These are phyloP conservation scores for Fusarium pseudonygamai DNA, from an alignment of 2,329 filamentous ascomycete genomes.

Conservation along the genomic window DNA sequence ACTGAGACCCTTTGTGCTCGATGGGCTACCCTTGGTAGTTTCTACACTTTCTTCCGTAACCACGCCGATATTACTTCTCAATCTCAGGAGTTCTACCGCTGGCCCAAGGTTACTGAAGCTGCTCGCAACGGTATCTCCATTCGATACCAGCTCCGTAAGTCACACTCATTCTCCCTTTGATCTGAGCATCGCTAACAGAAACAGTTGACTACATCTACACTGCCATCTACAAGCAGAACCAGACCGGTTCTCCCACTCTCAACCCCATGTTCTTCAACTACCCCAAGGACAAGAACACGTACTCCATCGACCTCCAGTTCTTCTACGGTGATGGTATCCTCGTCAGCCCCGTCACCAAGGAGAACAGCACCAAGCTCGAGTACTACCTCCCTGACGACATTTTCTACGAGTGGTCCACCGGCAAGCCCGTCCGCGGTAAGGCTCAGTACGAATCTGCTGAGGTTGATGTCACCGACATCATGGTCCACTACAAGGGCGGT, in stretches of 20 bases:
- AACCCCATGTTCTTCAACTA: constrained; percentile 78
- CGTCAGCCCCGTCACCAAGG: constrained; percentile 57
- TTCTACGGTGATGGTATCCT: constrained; percentile 58
- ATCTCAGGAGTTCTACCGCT: constrained; percentile 74
- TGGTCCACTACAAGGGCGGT: constrained; percentile 72
- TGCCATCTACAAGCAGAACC: constrained; percentile 67
- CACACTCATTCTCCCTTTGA: too few species aligned
- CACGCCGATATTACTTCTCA: constrained; percentile 60
- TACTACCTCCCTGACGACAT: constrained; percentile 60
- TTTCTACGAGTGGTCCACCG: constrained; percentile 62
- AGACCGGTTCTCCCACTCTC: constrained; percentile 70
- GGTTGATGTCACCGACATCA: constrained; percentile 61
- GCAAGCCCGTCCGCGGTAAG: constrained; percentile 52
- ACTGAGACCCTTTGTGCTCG: constrained; percentile 49
- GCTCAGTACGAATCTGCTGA: constrained; percentile 40
- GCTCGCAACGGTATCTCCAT: constrained; percentile 73
- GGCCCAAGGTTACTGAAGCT: constrained; percentile 67
- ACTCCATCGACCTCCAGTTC: constrained; percentile 58
- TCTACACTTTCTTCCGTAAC: constrained; percentile 75
- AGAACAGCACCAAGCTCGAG: constrained; percentile 52
- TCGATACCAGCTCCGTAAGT: constrained; percentile 68
- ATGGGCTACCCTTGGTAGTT: constrained; percentile 73
- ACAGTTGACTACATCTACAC: constrained; percentile 79
- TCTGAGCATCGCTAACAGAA: too few species aligned
- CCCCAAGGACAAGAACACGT: constrained; percentile 57